Evolutionary conservation across 2,329 filamentous ascomycete species (phyloP), one percentile per base, ranked within the genome.

Genomic region (Didymella arachidicola): DNA sequence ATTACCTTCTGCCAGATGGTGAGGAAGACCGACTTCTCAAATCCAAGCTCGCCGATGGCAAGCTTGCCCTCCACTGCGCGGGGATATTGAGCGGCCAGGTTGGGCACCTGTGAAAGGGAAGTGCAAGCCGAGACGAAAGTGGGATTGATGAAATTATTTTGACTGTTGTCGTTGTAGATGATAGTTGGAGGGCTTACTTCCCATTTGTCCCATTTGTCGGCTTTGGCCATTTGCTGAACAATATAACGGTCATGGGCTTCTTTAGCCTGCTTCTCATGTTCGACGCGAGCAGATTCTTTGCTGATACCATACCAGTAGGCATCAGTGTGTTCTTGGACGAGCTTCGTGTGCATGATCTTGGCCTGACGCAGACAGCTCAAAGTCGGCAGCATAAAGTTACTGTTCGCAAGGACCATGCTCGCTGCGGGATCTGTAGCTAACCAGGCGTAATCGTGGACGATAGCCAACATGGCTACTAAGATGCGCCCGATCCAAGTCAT

Each of bases 171-270:
- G 32, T 39, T 14, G 7, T 30, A 1, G 27, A 42, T 54, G 14
- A 56, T 26, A 6, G 39, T 56, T n/a, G 42, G 47, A 4, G 54
- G 54, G 36, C 54, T 52, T 12, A 57, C 22, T 27, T 57, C 54
- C 27, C 42, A 46, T 19, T 27, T 32, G 8, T 57, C 54, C 47
- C 47, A 57, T 36, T 52, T 57, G 16, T 47, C 47, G 4, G 10
- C 54, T 47, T 57, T 57, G 54, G 47, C 32, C 12, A 42, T 27
- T 7, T 52, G 34, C 4, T 27, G 30, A 14, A 26, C 34, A 36
- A 57, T 25, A 4, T 43, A 30, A 4, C 8, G 19, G 34, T 47
- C 34, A 14, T 52, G 47, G 25, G 27, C 42, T n/a, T 47, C 42
- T n/a, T 41, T 42, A 8, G 19, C 25, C 19, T 42, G 34, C 42